Base-by-base conservation (phyloP, 805 yeast genomes). In the Metschnikowia amazonensis region DNA sequence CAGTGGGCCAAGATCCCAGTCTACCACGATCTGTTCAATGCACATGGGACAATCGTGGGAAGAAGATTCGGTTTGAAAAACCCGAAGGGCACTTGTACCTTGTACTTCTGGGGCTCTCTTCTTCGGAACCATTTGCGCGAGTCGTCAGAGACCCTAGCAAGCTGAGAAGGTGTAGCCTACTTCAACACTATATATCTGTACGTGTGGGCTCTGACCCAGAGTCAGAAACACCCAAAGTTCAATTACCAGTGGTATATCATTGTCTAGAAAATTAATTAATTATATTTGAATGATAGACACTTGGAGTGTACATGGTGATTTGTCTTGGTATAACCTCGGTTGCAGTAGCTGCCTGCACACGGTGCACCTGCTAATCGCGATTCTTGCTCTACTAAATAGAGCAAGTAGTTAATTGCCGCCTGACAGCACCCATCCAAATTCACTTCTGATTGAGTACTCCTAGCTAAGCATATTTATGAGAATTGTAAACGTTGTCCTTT, bases 11-110 rank as follows among this genome's bases (percentile, higher is more conserved):
- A 90, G 59, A 75, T 86, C 35, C 86, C 94, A 0, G 82, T 84
- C 1, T 80, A 79, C 53, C 72, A 90, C 38, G 82, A 81, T 50
- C 75, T 84, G 14, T 70, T 84, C 58, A 89, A 89, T 62, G 82
- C 97, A 0, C 98, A 90, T 59, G 96, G 86, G 48, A 86, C 86
- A 3, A 86, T 92, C 43, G 86, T 89, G 14, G 88, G 92, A 14
- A 74, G 98, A 51, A 72, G 82, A 46, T 89, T 89, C 0, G 66
- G 80, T 2, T 60, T 64, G 28, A 69, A 69, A 18, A 72, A 76
- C 40, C 72, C 80, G 0, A 69, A 72, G 18, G 85, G 85, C 0
- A 65, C 79, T 1, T 75, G 82, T 1, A 66, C 76, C 0, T 60
- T 81, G 29, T 74, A 71, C 16, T 63, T 81, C 34, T 81, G 81